phyloP scores from a whole-genome alignment of 805 yeast species.

The Tetrapisispora phaffii region DNA sequence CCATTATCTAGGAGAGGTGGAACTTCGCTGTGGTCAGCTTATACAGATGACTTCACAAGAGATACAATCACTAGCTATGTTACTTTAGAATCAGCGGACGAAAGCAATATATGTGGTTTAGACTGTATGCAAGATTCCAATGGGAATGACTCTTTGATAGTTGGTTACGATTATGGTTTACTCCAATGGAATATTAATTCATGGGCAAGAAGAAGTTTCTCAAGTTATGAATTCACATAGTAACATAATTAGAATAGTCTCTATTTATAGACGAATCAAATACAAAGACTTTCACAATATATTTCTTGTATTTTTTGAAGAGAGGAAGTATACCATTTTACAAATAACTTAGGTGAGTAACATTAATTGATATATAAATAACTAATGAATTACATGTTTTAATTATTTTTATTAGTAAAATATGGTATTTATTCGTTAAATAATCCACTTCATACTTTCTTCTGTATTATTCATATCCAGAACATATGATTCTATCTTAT shows the following conservation, averaged over 20 bases:
- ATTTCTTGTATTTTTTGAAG: too few species aligned
- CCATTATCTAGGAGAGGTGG: conserved; percentile 1
- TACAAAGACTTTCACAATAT: not conserved
- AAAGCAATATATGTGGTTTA: conserved; percentile 50
- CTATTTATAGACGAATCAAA: not conserved
- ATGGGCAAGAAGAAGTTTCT: conserved; percentile 52
- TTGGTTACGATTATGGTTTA: conserved; percentile 61
- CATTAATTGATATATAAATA: too few species aligned
- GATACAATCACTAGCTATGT: conserved; percentile 1
- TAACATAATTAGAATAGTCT: too few species aligned
- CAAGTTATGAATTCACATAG: conserved; percentile 41
- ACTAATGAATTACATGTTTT: too few species aligned
- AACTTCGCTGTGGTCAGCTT: not conserved
- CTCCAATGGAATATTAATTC: conserved; percentile 61
- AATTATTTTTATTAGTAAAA: too few species aligned
- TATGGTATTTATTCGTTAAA: conserved; percentile 17
- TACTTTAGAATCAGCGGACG: conserved; percentile 20
- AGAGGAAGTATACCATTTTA: too few species aligned
- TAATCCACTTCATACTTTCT: conserved; percentile 41
- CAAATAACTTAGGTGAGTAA: too few species aligned
- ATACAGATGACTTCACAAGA: not conserved
- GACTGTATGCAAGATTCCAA: conserved; percentile 44
- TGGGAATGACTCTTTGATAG: conserved; percentile 40
- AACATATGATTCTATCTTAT: conserved; percentile 50
- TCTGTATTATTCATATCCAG: conserved; percentile 35